Percentiles rank a stretch among this genome's conserved stretches.
Conservation (phyloP, 2,329 filamentous ascomycete genomes). For the Colletotrichum plurivorum region DNA sequence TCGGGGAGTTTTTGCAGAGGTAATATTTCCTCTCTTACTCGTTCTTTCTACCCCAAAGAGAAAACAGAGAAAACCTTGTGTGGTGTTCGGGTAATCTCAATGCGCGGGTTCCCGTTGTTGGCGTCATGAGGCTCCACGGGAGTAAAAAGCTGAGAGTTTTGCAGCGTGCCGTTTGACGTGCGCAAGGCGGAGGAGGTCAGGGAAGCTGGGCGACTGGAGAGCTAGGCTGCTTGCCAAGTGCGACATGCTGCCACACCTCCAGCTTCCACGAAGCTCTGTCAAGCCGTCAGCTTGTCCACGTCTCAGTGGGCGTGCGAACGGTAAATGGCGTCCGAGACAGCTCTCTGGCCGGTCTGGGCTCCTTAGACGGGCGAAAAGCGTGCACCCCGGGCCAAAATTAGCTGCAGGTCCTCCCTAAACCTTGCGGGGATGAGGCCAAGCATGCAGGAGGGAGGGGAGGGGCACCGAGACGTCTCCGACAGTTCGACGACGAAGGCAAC, state of each 20-base stretch:
- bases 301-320: constrained; percentile 1
- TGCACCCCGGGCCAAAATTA: constrained; percentile 21
- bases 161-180: neutral
- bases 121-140: constrained; percentile 13
- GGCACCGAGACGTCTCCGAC: constrained; percentile 18
- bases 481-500: constrained; percentile 20
- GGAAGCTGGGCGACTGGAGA: constrained; percentile 15
- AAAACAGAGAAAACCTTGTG: neutral
- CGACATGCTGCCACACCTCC: constrained; percentile 3
- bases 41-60: neutral
- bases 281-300: constrained; percentile 7
- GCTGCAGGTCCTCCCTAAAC: constrained; percentile 24
- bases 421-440: constrained; percentile 29
- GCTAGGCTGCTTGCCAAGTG: constrained; percentile 1
- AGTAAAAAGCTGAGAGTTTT: constrained; percentile 1
- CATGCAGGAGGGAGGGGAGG: constrained; percentile 6
- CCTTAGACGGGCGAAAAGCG: constrained; percentile 26
- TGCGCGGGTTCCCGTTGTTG: neutral
- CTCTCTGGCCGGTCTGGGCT: constrained; percentile 18
- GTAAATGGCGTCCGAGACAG: constrained; percentile 17
- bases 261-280: constrained; percentile 23
- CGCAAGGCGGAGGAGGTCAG: neutral
- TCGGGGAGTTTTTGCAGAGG: neutral
- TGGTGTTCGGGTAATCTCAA: neutral
- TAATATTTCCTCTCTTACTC: neutral